Evolutionary conservation across 495 filamentous ascomycete species (phyloP), one percentile per base, ranked within the genome.

Genomic region (Trypethelium eluteriae): DNA sequence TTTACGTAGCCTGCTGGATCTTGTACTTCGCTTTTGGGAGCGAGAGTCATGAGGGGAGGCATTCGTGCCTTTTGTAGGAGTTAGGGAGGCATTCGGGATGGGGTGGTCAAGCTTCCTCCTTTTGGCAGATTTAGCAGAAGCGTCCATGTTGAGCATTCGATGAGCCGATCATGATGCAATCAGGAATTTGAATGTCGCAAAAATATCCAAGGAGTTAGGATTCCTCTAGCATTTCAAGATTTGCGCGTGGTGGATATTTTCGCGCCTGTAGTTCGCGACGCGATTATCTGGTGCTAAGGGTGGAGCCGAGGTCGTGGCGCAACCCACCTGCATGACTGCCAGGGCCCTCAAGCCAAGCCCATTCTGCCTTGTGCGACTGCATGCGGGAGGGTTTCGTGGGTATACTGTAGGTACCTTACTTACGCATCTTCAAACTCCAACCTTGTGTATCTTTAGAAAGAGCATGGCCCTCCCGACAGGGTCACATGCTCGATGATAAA

Each of bases 31-130:
- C 11, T 59, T 16, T 56, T 34, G 38, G 14, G 66, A 36, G 46
- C 50, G n/a, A 34, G 38, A 34, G 25, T 41, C 35, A 3, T 16
- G 25, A 36, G 46, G 2, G 36, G 61, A 25, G 66, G 44, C 11
- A 65, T 66, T 41, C 10, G 3, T 35, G 25, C 18, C 6, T 38
- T 44, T 65, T 16, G 7, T 16, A 25, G 67, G 64, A 12, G 70
- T 69, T 59, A 7, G 53, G 53, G 36, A 2, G 32, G 25, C 32
- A 36, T 59, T 59, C 7, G 53, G 36, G 5, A 32, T 59, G 5
- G 11, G 7, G 6, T 59, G 53, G 46, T 74, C 72, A 59, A 74
- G 70, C 63, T 74, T 74, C 66, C 72, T 69, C 68, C 70, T 67
- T 63, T 74, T 74, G 38, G 70, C 67, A 35, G 70, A 64, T 34